Conservation (phyloP, 768 basidiomycete species). For the Leccinum barrowsii region DNA sequence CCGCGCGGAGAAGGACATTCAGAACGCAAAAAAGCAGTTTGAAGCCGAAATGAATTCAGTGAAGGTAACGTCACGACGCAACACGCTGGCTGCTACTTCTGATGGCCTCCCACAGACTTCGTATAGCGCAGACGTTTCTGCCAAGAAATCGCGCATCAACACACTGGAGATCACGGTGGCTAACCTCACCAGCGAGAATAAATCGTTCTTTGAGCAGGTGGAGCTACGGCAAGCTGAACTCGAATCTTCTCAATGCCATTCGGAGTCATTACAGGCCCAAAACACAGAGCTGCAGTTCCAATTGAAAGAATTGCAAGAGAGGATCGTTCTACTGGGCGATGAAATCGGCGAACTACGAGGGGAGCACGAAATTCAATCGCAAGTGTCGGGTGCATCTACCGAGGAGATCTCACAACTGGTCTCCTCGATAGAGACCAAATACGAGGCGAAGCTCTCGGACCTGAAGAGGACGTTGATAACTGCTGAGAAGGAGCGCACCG, state of each 20-base stretch:
- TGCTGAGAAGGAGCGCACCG: constrained; percentile 80
- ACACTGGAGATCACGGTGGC: constrained; percentile 70
- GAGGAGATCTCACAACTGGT: constrained; percentile 73
- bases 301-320: constrained; percentile 75
- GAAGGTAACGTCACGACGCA: constrained; percentile 48
- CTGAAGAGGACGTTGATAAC: constrained; percentile 57
- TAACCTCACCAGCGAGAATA: constrained; percentile 70
- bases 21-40: constrained; percentile 60
- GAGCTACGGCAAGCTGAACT: constrained; percentile 88
- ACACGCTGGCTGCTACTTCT: constrained; percentile 7
- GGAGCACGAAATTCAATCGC: constrained; percentile 46
- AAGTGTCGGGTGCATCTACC: constrained; percentile 43
- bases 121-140: constrained; percentile 63
- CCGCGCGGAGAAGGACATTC: constrained; percentile 70
- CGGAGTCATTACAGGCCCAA: constrained; percentile 72
- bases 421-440: constrained; percentile 69
- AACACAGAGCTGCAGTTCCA: constrained; percentile 86
- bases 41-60: constrained; percentile 72
- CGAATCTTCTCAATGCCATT: constrained; percentile 75
- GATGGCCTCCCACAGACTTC: constrained; percentile 45
- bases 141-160: constrained; percentile 58
- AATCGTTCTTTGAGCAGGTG: constrained; percentile 77
- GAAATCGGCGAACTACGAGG: constrained; percentile 63
- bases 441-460: constrained; percentile 73
- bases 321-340: constrained; percentile 64